These are phyloP conservation scores for Tetradesmus lagerheimii DNA, from an alignment of 139 green algal genomes.

Conservation along the genomic window DNA sequence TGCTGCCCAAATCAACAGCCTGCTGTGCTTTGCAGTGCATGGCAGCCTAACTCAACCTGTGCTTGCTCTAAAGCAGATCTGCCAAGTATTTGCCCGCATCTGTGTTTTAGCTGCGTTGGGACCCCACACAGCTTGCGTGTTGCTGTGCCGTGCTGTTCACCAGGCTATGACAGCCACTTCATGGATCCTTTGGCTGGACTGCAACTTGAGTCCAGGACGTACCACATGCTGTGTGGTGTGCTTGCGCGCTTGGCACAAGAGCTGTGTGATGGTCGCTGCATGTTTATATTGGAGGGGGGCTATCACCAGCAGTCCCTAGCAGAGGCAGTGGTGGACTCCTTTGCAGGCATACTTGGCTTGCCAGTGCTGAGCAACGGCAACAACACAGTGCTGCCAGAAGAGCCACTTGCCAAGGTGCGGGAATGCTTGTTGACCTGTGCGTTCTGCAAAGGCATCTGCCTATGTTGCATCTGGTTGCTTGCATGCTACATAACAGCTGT, in stretches of 20 bases:
- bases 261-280: slow-evolving; percentile 76
- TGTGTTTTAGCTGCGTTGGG: too few species aligned
- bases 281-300: slow-evolving; percentile 92
- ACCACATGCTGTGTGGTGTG: slow-evolving; percentile 66
- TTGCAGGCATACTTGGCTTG: slow-evolving; percentile 71
- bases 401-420: slow-evolving; percentile 56
- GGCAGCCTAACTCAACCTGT: too few species aligned
- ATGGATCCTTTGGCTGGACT: slow-evolving; percentile 86
- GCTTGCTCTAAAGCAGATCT: too few species aligned
- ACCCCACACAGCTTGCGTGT: too few species aligned
- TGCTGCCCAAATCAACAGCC: not conserved
- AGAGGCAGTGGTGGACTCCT: slow-evolving; percentile 81
- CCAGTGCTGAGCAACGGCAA: not conserved
- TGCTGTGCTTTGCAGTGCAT: not conserved
- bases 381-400: slow-evolving; percentile 45
- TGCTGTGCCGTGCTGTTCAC: not conserved
- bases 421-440: too few species aligned
- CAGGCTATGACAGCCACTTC: slow-evolving; percentile 94
- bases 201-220: slow-evolving; percentile 82
- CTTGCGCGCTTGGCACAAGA: slow-evolving; percentile 65
- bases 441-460: too few species aligned
- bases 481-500: not conserved
- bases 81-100: too few species aligned
- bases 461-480: too few species aligned
- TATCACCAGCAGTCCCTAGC: slow-evolving; percentile 83